Percentiles rank a stretch among this genome's conserved stretches.
phyloP scores from a whole-genome alignment of 768 basidiomycete species.

The Kwoniella dejecticola region DNA sequence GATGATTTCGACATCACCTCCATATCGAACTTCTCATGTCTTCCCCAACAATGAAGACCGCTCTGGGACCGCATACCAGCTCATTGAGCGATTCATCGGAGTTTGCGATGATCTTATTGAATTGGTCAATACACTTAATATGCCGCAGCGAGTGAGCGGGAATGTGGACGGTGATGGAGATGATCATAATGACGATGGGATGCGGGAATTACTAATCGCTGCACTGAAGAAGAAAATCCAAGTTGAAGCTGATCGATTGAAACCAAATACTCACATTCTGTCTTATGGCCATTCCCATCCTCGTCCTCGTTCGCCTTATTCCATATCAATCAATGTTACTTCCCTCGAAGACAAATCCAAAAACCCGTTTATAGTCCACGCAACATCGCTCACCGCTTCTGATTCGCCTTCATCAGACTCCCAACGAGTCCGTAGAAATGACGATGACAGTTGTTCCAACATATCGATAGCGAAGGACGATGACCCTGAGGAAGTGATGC shows the following conservation, averaged over 20 bases:
- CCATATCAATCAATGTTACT: background rate
- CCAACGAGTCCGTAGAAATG: too few relatives aligned
- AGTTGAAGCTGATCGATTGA: slow-evolving; percentile 13
- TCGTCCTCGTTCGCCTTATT: background rate
- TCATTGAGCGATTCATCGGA: slow-evolving; percentile 8
- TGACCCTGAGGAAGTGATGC: too few relatives aligned
- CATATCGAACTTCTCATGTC: too few relatives aligned
- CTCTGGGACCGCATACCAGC: background rate
- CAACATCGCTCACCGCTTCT: slow-evolving; percentile 9
- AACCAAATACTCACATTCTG: too few relatives aligned
- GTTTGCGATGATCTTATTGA: slow-evolving; percentile 11
- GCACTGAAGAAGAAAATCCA: slow-evolving; percentile 37
- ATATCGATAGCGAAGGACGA: too few relatives aligned
- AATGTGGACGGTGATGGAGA: slow-evolving; percentile 3
- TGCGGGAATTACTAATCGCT: slow-evolving; percentile 28
- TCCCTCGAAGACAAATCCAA: background rate
- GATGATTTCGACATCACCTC: too few relatives aligned
- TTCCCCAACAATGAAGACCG: background rate
- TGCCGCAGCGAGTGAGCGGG: background rate
- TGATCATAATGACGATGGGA: slow-evolving; percentile 26
- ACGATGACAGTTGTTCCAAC: too few relatives aligned
- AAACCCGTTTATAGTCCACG: slow-evolving; percentile 40
- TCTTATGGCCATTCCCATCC: background rate
- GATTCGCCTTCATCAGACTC: background rate
- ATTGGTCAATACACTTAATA: slow-evolving; percentile 6